These are phyloP conservation scores for Gynochthodes officinalis DNA, from an alignment of 257 asterid genomes.

Conservation along the genomic window DNA sequence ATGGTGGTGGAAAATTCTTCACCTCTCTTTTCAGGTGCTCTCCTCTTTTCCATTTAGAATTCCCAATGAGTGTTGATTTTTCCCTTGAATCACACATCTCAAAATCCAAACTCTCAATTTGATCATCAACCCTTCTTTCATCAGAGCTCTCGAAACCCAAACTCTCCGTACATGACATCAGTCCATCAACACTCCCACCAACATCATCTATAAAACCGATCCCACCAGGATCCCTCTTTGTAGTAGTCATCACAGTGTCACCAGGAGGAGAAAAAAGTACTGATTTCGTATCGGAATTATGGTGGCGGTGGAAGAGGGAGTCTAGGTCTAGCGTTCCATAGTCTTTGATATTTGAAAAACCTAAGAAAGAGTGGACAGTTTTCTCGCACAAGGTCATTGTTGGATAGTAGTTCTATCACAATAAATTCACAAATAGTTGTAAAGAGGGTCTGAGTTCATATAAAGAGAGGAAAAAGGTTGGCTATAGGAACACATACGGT, in stretches of 20 bases:
- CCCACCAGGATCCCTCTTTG: slow-evolving; percentile 30
- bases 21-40: slow-evolving; percentile 14
- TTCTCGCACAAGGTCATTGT: slow-evolving; percentile 21
- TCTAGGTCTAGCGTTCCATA: slow-evolving; percentile 8
- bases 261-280: background rate
- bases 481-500: background rate
- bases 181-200: slow-evolving; percentile 30
- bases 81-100: background rate
- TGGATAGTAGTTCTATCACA: background rate
- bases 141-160: slow-evolving; percentile 40
- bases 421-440: background rate
- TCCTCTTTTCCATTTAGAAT: slow-evolving; percentile 9
- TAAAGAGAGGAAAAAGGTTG: background rate
- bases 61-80: background rate
- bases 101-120: slow-evolving; percentile 13
- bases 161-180: slow-evolving; percentile 41
- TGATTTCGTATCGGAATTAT: background rate
- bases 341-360: slow-evolving; percentile 2
- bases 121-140: slow-evolving; percentile 26
- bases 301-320: background rate
- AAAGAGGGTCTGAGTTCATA: too few species aligned
- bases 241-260: background rate
- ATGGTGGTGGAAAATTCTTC: slow-evolving; percentile 37
- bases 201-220: slow-evolving; percentile 30
- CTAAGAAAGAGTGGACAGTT: slow-evolving; percentile 9